Evolutionary conservation across 495 filamentous ascomycete genomes (phyloP).

Genomic region (Sabuloglossum arenarium): DNA sequence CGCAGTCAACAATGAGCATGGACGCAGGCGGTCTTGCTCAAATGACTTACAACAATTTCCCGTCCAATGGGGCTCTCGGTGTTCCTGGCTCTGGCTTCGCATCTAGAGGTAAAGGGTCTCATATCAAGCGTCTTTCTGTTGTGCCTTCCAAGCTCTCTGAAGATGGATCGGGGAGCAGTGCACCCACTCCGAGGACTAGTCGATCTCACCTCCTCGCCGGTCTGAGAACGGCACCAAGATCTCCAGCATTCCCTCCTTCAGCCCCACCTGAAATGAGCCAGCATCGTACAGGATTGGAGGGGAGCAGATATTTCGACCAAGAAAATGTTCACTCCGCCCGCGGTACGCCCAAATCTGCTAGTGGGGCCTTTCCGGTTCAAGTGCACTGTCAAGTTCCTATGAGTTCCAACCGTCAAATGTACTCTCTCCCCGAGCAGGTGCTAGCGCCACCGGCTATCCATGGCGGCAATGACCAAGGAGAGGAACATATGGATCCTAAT

Average conservation of each 20-base stretch:
- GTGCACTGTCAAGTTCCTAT: constrained; percentile 18
- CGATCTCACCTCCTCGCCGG: constrained; percentile 88
- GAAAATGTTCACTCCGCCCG: constrained; percentile 23
- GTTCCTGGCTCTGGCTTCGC: constrained; percentile 62
- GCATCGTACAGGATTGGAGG: constrained; percentile 15
- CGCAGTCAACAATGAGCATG: constrained; percentile 45
- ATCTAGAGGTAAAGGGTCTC: constrained; percentile 58
- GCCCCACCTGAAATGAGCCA: constrained; percentile 35
- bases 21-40: constrained; percentile 99
- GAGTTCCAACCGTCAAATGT: constrained; percentile 34
- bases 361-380: constrained; percentile 30
- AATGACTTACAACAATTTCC: constrained; percentile 80
- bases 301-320: constrained; percentile 26
- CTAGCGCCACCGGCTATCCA: constrained; percentile 65
- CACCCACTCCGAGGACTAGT: constrained; percentile 74
- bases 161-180: constrained; percentile 29
- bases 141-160: constrained; percentile 45
- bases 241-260: constrained; percentile 45
- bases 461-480: constrained; percentile 37
- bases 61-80: constrained; percentile 40
- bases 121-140: constrained; percentile 64
- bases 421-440: constrained; percentile 60
- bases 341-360: constrained; percentile 37
- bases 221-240: constrained; percentile 81
- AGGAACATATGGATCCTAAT: constrained; percentile 57